phyloP scores from a whole-genome alignment of 108 stramenopile species.

The Nitzschia putrida region DNA sequence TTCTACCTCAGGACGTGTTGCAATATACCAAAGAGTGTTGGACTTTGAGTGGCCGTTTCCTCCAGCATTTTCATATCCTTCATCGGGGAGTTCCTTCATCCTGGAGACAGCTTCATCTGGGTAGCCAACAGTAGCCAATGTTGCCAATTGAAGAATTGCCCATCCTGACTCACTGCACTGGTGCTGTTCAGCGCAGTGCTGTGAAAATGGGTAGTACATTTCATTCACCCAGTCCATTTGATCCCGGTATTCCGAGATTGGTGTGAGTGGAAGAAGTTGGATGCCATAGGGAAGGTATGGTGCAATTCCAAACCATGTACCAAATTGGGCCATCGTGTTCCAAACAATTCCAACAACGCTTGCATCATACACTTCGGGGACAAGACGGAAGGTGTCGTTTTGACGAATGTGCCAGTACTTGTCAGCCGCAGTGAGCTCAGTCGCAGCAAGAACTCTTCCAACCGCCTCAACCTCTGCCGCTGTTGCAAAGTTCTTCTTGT shows the following conservation, averaged over 20 bases:
- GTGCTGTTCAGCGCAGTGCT: conserved; percentile 56
- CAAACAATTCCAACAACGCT: conserved; percentile 79
- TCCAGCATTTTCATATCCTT: conserved; percentile 66
- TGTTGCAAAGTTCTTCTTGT: conserved; percentile 43
- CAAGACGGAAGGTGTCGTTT: conserved; percentile 39
- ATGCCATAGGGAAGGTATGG: conserved; percentile 77
- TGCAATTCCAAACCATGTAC: conserved; percentile 75
- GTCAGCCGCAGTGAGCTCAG: conserved; percentile 80
- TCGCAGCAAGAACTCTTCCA: conserved; percentile 73
- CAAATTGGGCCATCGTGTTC: conserved; percentile 70
- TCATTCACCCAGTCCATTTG: conserved; percentile 74
- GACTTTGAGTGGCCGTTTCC: conserved; percentile 74
- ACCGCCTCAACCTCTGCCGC: conserved; percentile 60
- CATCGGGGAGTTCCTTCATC: conserved; percentile 45
- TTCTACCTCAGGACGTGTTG: conserved; percentile 56
- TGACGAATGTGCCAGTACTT: conserved; percentile 87
- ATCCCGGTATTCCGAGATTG: conserved; percentile 84
- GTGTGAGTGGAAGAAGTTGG: conserved; percentile 86
- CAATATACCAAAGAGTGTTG: conserved; percentile 80
- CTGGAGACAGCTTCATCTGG: conserved; percentile 52
- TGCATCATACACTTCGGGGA: conserved; percentile 57
- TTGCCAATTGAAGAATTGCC: conserved; percentile 61
- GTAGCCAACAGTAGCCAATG: conserved; percentile 76
- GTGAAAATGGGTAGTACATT: conserved; percentile 75
- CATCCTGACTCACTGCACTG: conserved; percentile 65